Percentiles rank a stretch among this genome's conserved stretches.
Conservation (phyloP, 768 basidiomycete genomes). For the Lactarius hengduanensis region DNA sequence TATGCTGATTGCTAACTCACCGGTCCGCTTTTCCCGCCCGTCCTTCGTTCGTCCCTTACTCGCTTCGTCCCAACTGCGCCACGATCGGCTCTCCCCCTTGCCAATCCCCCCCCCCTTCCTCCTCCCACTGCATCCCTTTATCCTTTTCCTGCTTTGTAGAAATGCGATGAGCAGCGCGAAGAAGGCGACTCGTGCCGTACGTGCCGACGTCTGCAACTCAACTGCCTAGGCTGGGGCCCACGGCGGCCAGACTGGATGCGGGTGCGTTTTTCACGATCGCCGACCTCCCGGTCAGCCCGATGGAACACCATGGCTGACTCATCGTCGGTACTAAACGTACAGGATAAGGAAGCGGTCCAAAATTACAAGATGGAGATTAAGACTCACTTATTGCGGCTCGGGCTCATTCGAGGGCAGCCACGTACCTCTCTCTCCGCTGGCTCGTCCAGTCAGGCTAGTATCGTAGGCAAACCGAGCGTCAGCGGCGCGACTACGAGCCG, state of each 20-base stretch:
- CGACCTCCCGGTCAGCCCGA: not conserved
- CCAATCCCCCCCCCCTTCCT: conserved; percentile 14
- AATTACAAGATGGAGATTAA: conserved; percentile 84
- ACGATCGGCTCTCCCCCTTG: conserved; percentile 56
- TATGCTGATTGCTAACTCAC: conserved; percentile 24
- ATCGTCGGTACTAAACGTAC: conserved; percentile 26
- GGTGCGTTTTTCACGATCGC: conserved; percentile 42
- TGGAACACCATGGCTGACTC: conserved; percentile 18
- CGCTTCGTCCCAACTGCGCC: conserved; percentile 65
- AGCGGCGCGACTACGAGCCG: conserved; percentile 4
- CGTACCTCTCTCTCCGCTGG: conserved; percentile 49
- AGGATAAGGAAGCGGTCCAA: conserved; percentile 84
- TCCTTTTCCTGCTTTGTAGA: conserved; percentile 43
- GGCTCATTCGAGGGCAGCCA: conserved; percentile 81
- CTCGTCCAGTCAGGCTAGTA: conserved; percentile 35
- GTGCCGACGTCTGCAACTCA: conserved; percentile 74
- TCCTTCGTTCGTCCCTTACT: conserved; percentile 10
- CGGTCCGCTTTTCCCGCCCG: conserved; percentile 24
- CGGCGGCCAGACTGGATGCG: conserved; percentile 90
- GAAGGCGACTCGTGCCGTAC: conserved; percentile 77
- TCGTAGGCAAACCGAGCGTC: conserved; percentile 9
- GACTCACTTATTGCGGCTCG: conserved; percentile 70
- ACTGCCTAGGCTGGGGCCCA: conserved; percentile 83
- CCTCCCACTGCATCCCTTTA: conserved; percentile 6
- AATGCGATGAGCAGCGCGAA: conserved; percentile 83